A percentile compares a stretch with the other conserved stretches of the same genome.
Conservation (phyloP, 805 yeast genomes). For the Starmerella gropengiesseri region DNA sequence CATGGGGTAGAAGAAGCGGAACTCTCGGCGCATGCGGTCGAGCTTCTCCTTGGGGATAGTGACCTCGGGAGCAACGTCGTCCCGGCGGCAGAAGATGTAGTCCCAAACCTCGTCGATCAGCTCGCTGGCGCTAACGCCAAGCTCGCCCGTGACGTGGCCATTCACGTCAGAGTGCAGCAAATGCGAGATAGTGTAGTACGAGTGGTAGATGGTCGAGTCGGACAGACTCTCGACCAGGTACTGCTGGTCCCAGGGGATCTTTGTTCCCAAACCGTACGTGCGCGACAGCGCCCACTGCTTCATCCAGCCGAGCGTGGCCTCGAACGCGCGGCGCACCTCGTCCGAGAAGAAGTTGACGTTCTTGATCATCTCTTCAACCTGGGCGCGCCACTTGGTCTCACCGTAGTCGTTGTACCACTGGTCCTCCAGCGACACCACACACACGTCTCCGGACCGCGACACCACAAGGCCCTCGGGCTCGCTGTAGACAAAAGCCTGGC, state of each 20-base stretch:
- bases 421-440: slow-evolving; percentile 93
- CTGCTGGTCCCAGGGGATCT: slow-evolving; percentile 91
- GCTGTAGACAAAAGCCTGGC: slow-evolving; percentile 77
- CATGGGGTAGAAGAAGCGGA: slow-evolving; percentile 92
- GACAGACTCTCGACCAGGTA: slow-evolving; percentile 89
- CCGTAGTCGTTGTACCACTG: slow-evolving; percentile 98
- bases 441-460: slow-evolving; percentile 93
- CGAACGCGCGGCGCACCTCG: slow-evolving; percentile 85
- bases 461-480: slow-evolving; percentile 88
- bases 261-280: slow-evolving; percentile 90
- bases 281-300: slow-evolving; percentile 98
- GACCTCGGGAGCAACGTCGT: slow-evolving; percentile 37
- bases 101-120: slow-evolving; percentile 92
- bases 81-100: slow-evolving; percentile 68
- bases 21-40: slow-evolving; percentile 74
- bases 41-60: slow-evolving; percentile 59
- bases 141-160: slow-evolving; percentile 64
- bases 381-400: slow-evolving; percentile 77
- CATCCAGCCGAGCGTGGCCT: slow-evolving; percentile 90
- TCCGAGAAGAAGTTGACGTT: slow-evolving; percentile 66
- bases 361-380: slow-evolving; percentile 67
- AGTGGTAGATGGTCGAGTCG: slow-evolving; percentile 91
- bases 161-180: slow-evolving; percentile 76
- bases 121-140: slow-evolving; percentile 66
- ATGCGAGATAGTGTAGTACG: slow-evolving; percentile 84